Conservation (phyloP, 805 yeast genomes). For the Kazachstania taianensis region DNA sequence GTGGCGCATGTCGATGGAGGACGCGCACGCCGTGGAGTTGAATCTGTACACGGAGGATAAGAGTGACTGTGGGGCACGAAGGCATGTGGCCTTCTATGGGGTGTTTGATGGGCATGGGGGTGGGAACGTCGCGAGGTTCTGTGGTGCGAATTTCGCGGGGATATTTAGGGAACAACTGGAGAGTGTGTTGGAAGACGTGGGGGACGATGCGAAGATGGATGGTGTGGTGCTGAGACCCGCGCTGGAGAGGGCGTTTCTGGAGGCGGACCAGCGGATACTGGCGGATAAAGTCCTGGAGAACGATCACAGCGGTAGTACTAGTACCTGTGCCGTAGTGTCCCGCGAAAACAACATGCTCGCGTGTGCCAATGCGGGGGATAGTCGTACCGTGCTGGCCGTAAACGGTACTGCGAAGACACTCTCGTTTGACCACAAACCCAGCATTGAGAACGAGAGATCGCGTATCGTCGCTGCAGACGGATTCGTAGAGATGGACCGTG, state of each 20-base stretch:
- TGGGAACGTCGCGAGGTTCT: conserved; percentile 72
- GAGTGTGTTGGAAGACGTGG: background rate
- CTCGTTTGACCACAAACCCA: conserved; percentile 84
- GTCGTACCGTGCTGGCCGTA: conserved; percentile 80
- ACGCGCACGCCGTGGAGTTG: conserved; percentile 60
- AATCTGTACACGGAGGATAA: conserved; percentile 18
- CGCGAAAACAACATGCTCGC: conserved; percentile 33
- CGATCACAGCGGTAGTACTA: conserved; percentile 94
- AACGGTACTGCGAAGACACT: conserved; percentile 79
- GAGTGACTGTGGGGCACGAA: conserved; percentile 14
- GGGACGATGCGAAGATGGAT: conserved; percentile 9
- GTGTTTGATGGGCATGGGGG: conserved; percentile 99
- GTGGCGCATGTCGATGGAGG: conserved; percentile 98
- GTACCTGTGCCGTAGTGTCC: conserved; percentile 77
- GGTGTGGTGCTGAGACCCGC: conserved; percentile 31
- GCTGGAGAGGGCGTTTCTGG: conserved; percentile 64
- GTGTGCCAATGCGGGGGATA: conserved; percentile 95
- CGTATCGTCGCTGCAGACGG: conserved; percentile 96
- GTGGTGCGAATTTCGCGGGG: conserved; percentile 67
- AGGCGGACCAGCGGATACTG: conserved; percentile 72
- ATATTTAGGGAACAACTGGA: conserved; percentile 48
- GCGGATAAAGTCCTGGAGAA: conserved; percentile 53
- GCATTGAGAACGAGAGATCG: conserved; percentile 82
- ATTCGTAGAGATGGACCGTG: conserved; percentile 91
- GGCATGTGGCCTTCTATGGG: conserved; percentile 71